Percentiles rank a stretch among this genome's conserved stretches.
Evolutionary conservation across 1,139 yeast genomes (phyloP).

Genomic region (Saccharomyces hybrid): DNA sequence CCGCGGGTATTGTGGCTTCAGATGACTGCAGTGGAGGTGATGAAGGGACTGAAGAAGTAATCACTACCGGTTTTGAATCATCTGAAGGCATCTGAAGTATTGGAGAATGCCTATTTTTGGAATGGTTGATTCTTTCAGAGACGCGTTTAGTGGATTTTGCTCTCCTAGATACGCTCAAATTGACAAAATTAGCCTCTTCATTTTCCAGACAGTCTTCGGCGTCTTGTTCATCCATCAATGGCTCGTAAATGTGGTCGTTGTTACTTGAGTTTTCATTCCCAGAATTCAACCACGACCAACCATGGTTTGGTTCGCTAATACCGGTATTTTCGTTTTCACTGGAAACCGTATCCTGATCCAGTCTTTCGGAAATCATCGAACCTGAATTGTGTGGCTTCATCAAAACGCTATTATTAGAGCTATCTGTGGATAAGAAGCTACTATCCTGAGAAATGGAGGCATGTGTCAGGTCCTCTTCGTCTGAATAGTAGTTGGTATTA

Average conservation of each 20-base stretch:
- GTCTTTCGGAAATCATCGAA: constrained; percentile 3
- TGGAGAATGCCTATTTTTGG: constrained; percentile 23
- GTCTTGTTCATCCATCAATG: not conserved
- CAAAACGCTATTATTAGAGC: constrained; percentile 3
- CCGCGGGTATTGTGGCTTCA: not conserved
- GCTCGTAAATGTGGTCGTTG: constrained; percentile 1
- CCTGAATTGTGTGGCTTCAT: constrained; percentile 1
- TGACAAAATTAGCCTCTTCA: constrained; percentile 9
- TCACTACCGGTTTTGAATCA: not conserved
- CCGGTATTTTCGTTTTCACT: not conserved
- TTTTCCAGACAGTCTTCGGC: not conserved
- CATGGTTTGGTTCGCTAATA: constrained; percentile 2
- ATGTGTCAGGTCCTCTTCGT: constrained; percentile 3
- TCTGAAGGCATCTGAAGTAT: constrained; percentile 5
- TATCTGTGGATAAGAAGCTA: constrained; percentile 4
- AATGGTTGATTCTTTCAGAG: constrained; percentile 17
- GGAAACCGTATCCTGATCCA: not conserved
- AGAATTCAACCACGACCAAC: constrained; percentile 11
- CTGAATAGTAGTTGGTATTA: not conserved
- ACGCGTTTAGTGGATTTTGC: constrained; percentile 6
- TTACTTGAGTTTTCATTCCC: not conserved
- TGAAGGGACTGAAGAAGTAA: not conserved
- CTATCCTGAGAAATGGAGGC: constrained; percentile 4
- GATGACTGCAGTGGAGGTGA: not conserved
- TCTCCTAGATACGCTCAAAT: constrained; percentile 8